Evolutionary conservation across 768 basidiomycete species (phyloP).

Genomic region (Hygrophorus pudorinus): DNA sequence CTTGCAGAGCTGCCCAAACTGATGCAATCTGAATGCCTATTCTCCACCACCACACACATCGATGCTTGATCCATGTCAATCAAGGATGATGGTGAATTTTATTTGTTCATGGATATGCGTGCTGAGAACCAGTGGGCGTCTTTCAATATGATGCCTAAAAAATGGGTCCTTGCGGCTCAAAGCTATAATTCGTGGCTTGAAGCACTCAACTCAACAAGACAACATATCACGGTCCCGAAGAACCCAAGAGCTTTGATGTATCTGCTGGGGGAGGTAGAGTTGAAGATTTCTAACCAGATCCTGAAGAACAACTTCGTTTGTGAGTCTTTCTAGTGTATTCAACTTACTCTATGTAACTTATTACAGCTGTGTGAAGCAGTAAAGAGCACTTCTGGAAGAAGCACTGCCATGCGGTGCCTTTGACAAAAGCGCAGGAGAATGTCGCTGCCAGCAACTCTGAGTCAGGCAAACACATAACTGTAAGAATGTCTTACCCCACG

Average conservation of each 20-base stretch:
- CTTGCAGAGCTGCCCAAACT: neutral
- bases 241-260: slow-evolving; percentile 8
- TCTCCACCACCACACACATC: neutral
- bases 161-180: slow-evolving; percentile 9
- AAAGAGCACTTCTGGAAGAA: slow-evolving; percentile 4
- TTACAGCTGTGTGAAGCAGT: slow-evolving; percentile 1
- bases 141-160: slow-evolving; percentile 11
- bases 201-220: neutral
- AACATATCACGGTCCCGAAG: neutral
- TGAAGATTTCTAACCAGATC: slow-evolving; percentile 4
- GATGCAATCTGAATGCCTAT: slow-evolving; percentile 5
- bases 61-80: slow-evolving; percentile 4
- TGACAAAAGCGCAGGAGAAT: neutral
- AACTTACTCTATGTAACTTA: neutral
- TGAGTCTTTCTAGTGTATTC: slow-evolving; percentile 1
- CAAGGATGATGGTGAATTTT: slow-evolving; percentile 8
- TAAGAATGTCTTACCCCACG: no score
- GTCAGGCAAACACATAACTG: no score
- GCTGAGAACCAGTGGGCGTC: slow-evolving; percentile 11
- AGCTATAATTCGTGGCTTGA: slow-evolving; percentile 8
- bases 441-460: no score
- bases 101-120: slow-evolving; percentile 14
- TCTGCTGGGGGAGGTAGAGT: slow-evolving; percentile 9
- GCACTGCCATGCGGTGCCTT: slow-evolving; percentile 3
- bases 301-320: slow-evolving; percentile 8